Percentiles rank a stretch among this genome's conserved stretches.
Conservation (phyloP, 139 green algal genomes). For the Volvox africanus region DNA sequence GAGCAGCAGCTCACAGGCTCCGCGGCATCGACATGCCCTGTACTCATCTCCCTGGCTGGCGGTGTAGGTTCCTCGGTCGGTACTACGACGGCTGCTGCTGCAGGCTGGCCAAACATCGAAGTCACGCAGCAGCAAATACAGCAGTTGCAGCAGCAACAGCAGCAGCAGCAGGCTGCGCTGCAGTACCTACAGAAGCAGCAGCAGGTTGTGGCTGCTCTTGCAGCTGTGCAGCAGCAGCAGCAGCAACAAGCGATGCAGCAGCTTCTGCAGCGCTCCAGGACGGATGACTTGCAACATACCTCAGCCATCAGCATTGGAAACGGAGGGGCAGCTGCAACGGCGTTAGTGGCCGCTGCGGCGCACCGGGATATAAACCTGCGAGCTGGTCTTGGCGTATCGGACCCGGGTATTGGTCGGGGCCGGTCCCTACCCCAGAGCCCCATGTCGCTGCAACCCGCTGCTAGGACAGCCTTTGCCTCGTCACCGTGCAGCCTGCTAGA, state of each 20-base stretch:
- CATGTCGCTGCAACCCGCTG: neutral
- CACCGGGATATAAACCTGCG: neutral
- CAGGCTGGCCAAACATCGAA: neutral
- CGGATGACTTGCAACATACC: conserved; percentile 24
- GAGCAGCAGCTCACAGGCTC: neutral
- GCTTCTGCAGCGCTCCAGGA: conserved; percentile 19
- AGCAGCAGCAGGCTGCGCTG: conserved; percentile 27
- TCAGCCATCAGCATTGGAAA: conserved; percentile 18
- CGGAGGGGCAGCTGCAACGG: neutral
- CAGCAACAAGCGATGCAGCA: conserved; percentile 15
- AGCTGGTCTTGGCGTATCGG: conserved; percentile 18
- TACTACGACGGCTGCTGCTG: neutral
- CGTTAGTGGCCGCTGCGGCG: neutral
- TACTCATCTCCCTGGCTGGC: neutral
- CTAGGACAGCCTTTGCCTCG: neutral
- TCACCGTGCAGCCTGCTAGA: neutral
- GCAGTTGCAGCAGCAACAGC: conserved; percentile 32
- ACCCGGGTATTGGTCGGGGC: conserved; percentile 5
- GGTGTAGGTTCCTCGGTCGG: too few species aligned
- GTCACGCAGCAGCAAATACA: conserved; percentile 2
- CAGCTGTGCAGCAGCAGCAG: conserved; percentile 5
- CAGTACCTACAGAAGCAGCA: conserved; percentile 13
- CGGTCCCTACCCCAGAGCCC: neutral
- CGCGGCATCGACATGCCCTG: neutral
- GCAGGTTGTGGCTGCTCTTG: conserved; percentile 4